Conservation (phyloP, 768 basidiomycete species). For the Paxillus ammoniavirescens region DNA sequence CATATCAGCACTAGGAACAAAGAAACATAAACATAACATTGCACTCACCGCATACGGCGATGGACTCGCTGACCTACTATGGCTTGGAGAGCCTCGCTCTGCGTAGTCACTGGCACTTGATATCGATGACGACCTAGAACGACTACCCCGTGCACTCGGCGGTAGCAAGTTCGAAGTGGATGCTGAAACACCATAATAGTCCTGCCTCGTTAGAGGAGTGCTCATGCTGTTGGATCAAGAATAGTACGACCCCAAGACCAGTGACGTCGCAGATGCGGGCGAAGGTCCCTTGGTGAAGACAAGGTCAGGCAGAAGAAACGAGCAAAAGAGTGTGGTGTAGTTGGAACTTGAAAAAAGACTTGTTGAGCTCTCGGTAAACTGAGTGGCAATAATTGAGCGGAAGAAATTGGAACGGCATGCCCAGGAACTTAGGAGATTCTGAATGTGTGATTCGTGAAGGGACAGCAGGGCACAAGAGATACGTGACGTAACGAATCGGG, state of each 20-base stretch:
- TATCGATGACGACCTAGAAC: constrained; percentile 19
- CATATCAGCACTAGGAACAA: neutral
- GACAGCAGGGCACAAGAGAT: neutral
- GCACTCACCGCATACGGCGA: constrained; percentile 25
- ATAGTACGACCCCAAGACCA: neutral
- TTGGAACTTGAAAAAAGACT: constrained; percentile 14
- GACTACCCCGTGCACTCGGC: constrained; percentile 12
- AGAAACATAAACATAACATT: neutral
- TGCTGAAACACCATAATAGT: constrained; percentile 28
- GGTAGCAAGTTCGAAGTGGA: constrained; percentile 24
- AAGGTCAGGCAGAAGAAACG: constrained; percentile 1
- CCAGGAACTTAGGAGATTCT: neutral
- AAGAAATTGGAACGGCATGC: neutral
- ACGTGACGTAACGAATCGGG: constrained; percentile 11
- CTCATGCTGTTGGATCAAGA: constrained; percentile 19
- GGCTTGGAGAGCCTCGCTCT: constrained; percentile 15
- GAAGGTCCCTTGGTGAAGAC: neutral
- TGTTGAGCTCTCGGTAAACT: neutral
- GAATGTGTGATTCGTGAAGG: constrained; percentile 3
- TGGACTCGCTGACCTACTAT: constrained; percentile 26
- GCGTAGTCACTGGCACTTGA: constrained; percentile 14
- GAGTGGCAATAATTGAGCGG: neutral
- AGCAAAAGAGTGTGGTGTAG: constrained; percentile 18
- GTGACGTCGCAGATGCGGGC: neutral
- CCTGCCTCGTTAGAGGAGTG: constrained; percentile 24